Evolutionary conservation across 2,329 filamentous ascomycete species (phyloP), one percentile per base, ranked within the genome.

Genomic region (Aspergillus sp.): DNA sequence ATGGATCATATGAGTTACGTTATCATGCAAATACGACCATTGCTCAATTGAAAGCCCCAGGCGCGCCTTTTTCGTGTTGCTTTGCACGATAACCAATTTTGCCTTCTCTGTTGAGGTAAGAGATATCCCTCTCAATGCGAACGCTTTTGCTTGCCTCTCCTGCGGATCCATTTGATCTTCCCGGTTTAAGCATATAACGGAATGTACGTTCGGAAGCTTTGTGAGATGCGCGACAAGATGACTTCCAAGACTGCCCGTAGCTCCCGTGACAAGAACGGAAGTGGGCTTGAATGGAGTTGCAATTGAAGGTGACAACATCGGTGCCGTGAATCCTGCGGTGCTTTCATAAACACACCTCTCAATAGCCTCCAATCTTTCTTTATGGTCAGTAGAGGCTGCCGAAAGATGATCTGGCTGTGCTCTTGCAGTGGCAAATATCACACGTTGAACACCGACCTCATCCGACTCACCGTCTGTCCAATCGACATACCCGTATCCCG

Each of bases 161-260:
- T 60, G 26, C 4, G 72, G 59, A 5, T 73, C 66, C 2, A 41
- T 56, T 4, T 57, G 68, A 20, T 63, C 71, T 6, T 59, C 60
- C 2, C 81, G 75, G 62, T 84, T 84, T 12, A 84, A 60, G 55
- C 81, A 83, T 5, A 81, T 58, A 0, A 80, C 68, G 1, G 34
- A 64, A 18, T 67, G 61, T 2, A 77, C 68, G 13, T 62, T 44
- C 2, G 66, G 57, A 3, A 74, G 68, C 2, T 57, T 55, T 3
- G 72, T 69, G 9, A 77, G 59, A 30, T 70, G 59, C 22, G 76
- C 69, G 7, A 81, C 71, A 2, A 78, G 53, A 62, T 78, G 75
- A 8, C 69, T 70, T 1, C 77, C 76, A 2, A 79, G 55, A 53
- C 71, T 74, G 1, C 77, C 76, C 0, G 75, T 76, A 2, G 71